phyloP scores from a whole-genome alignment of 495 filamentous ascomycete species.

The Alectoria sarmentosa region DNA sequence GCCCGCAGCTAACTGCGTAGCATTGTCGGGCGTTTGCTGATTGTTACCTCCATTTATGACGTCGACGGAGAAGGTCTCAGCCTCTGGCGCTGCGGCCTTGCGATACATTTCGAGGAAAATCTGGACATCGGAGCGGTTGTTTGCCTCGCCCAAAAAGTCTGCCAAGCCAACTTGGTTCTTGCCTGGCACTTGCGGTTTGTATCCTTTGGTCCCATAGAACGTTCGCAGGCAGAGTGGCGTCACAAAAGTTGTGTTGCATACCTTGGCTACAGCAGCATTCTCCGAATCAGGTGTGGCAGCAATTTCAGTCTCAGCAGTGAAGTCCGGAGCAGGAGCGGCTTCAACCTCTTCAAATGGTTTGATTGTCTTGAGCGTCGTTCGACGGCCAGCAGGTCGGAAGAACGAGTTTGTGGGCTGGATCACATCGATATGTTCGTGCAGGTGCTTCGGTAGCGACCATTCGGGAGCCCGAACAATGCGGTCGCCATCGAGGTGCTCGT shows the following conservation, averaged over 20 bases:
- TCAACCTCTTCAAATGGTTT: conserved; percentile 11
- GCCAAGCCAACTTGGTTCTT: conserved; percentile 43
- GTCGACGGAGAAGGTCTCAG: conserved; percentile 37
- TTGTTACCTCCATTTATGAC: conserved; percentile 35
- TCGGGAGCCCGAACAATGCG: conserved; percentile 34
- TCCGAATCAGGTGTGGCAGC: conserved; percentile 24
- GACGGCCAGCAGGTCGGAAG: conserved; percentile 28
- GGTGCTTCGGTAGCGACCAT: conserved; percentile 49
- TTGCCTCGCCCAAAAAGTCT: conserved; percentile 44
- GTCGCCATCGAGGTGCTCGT: conserved; percentile 35
- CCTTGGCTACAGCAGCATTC: conserved; percentile 31
- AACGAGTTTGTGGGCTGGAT: conserved; percentile 67
- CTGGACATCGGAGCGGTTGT: conserved; percentile 43
- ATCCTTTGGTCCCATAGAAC: conserved; percentile 48
- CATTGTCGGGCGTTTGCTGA: conserved; percentile 33
- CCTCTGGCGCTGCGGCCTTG: conserved; percentile 39
- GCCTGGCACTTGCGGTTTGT: conserved; percentile 35
- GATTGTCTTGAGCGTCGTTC: conserved; percentile 19
- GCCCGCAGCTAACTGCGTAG: conserved; percentile 26
- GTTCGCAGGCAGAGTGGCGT: conserved; percentile 48
- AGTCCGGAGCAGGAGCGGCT: conserved; percentile 15
- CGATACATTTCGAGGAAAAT: conserved; percentile 43
- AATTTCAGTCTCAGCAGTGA: conserved; percentile 26
- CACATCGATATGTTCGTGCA: conserved; percentile 51
- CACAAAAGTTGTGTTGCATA: conserved; percentile 46